Evolutionary conservation across 805 yeast species (phyloP).

Genomic region (Vanderwaltozyma polyspora): DNA sequence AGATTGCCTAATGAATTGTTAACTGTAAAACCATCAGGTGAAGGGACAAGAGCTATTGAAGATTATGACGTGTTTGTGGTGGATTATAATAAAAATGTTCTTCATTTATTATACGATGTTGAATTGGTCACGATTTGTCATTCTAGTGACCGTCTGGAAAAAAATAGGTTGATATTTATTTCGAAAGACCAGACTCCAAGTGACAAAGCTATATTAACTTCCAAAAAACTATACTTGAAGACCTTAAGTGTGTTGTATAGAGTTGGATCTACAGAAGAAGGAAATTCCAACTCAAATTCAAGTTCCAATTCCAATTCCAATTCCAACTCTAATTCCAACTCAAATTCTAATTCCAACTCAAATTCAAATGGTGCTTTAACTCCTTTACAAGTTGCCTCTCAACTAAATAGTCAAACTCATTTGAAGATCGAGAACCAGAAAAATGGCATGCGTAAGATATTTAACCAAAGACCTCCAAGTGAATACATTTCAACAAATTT

Average conservation of each 20-base stretch:
- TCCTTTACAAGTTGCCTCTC: background rate
- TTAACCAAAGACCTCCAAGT: constrained; percentile 89
- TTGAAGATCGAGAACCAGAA: constrained; percentile 19
- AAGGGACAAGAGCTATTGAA: constrained; percentile 19
- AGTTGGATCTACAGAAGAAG: constrained; percentile 5
- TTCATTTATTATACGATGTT: constrained; percentile 53
- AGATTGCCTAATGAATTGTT: constrained; percentile 30
- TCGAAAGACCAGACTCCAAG: constrained; percentile 55
- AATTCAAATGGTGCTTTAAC: background rate
- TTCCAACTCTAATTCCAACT: too few relatives aligned
- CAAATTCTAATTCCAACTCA: background rate
- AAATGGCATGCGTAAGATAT: constrained; percentile 32
- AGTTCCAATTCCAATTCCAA: background rate
- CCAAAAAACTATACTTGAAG: constrained; percentile 34
- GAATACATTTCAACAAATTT: constrained; percentile 82
- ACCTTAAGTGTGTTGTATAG: constrained; percentile 15
- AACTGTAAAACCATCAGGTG: constrained; percentile 8
- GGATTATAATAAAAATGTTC: constrained; percentile 30
- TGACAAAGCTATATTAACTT: constrained; percentile 43
- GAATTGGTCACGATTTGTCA: constrained; percentile 78
- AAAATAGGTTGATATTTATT: constrained; percentile 58
- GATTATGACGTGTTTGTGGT: constrained; percentile 54
- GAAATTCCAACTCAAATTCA: background rate
- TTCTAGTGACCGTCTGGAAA: constrained; percentile 58
- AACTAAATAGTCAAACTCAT: background rate